phyloP scores from a whole-genome alignment of 2,329 filamentous ascomycete species.

The Passalora sequoiae region DNA sequence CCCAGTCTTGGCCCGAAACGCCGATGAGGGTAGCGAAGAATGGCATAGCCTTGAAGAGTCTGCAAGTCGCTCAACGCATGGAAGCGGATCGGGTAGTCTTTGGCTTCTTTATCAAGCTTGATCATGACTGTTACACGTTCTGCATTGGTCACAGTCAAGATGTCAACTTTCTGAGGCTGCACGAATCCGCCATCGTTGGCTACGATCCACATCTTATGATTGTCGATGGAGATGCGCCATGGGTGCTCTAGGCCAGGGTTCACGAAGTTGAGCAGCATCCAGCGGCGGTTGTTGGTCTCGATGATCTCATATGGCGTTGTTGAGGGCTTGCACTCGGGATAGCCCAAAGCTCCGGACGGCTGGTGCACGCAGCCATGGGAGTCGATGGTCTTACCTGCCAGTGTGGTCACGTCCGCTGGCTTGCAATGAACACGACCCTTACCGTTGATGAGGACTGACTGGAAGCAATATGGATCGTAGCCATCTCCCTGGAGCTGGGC shows the following conservation, averaged over 20 bases:
- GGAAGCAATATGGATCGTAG: slow-evolving; percentile 20
- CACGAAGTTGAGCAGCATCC: slow-evolving; percentile 19
- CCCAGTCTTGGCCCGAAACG: slow-evolving; percentile 12
- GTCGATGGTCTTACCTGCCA: slow-evolving; percentile 15
- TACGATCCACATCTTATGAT: slow-evolving; percentile 20
- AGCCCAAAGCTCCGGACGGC: slow-evolving; percentile 13
- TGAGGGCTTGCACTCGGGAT: slow-evolving; percentile 14
- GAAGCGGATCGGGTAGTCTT: slow-evolving; percentile 19
- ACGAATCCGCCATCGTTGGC: slow-evolving; percentile 21
- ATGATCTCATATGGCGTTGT: slow-evolving; percentile 16
- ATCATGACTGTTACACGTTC: slow-evolving; percentile 17
- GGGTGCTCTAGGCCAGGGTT: slow-evolving; percentile 18
- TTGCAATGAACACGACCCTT: slow-evolving; percentile 21
- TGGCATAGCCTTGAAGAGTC: slow-evolving; percentile 17
- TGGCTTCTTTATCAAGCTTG: slow-evolving; percentile 14
- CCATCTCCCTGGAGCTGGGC: slow-evolving; percentile 19
- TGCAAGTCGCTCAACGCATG: slow-evolving; percentile 17
- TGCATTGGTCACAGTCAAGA: slow-evolving; percentile 16
- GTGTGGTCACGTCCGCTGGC: slow-evolving; percentile 9
- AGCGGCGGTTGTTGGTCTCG: slow-evolving; percentile 15
- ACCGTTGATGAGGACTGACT: slow-evolving; percentile 18
- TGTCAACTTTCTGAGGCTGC: slow-evolving; percentile 16
- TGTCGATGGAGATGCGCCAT: slow-evolving; percentile 18
- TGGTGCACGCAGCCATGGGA: slow-evolving; percentile 16
- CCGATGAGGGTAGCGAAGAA: slow-evolving; percentile 16